These are phyloP conservation scores for Posidonia oceanica DNA, from an alignment of 116 monocot species.

Conservation along the genomic window DNA sequence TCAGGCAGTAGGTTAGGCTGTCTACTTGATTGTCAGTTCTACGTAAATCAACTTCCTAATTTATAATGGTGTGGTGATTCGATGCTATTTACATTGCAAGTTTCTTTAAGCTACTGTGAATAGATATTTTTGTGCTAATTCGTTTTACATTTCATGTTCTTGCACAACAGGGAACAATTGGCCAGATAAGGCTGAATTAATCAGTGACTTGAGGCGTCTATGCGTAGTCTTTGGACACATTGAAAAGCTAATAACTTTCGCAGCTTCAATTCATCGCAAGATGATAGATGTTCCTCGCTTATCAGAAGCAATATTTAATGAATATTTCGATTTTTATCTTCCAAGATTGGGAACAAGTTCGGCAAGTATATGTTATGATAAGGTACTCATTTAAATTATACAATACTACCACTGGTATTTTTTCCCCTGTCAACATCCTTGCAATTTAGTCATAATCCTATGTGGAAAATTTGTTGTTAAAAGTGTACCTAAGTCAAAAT, in stretches of 20 bases:
- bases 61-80: too few species aligned
- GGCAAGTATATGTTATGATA: conserved; percentile 58
- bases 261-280: conserved; percentile 71
- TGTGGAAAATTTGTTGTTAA: too few species aligned
- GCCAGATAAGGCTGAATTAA: conserved; percentile 44
- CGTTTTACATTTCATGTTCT: neutral
- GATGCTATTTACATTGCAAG: too few species aligned
- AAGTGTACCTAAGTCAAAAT: too few species aligned
- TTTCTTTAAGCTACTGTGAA: too few species aligned
- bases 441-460: too few species aligned
- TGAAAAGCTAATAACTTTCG: conserved; percentile 60
- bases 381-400: conserved; percentile 41
- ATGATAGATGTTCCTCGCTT: conserved; percentile 51
- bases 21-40: too few species aligned
- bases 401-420: too few species aligned
- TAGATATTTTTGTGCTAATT: neutral
- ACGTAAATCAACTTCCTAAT: too few species aligned
- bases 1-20: too few species aligned
- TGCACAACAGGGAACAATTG: conserved; percentile 27
- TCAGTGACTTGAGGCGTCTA: conserved; percentile 57
- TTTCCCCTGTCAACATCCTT: too few species aligned
- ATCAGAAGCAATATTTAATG: conserved; percentile 63
- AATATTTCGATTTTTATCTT: conserved; percentile 74
- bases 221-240: conserved; percentile 70
- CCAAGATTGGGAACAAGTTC: conserved; percentile 85